Percentiles rank a stretch among this genome's conserved stretches.
phyloP scores from a whole-genome alignment of 2,329 filamentous ascomycete genomes.

The Trichoderma sp. region DNA sequence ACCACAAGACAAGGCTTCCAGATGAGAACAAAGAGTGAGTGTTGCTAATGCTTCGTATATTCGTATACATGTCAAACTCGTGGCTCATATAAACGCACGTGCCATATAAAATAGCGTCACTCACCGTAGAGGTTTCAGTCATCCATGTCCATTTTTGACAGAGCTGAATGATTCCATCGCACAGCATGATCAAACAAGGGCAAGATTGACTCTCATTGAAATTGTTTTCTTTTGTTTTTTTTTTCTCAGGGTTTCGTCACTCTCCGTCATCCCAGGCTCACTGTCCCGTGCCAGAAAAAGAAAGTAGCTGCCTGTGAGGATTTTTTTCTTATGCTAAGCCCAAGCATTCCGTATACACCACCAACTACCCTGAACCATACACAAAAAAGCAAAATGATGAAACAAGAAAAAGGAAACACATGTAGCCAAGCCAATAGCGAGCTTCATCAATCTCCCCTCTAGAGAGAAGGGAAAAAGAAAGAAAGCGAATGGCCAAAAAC shows the following conservation, averaged over 20 bases:
- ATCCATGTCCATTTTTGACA: neutral
- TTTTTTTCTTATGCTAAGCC: neutral
- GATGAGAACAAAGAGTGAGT: neutral
- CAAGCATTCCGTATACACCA: neutral
- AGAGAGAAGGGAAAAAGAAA: neutral
- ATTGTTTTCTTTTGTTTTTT: neutral
- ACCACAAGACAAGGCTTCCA: neutral
- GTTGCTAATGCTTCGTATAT: neutral
- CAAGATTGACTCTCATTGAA: neutral
- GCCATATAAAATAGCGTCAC: neutral
- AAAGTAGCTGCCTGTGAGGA: neutral
- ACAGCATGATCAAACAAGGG: neutral
- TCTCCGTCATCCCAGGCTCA: neutral
- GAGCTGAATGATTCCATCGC: neutral
- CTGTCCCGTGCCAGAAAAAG: neutral
- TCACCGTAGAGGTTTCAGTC: neutral
- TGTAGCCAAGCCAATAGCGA: neutral
- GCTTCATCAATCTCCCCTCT: neutral
- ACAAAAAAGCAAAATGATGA: neutral
- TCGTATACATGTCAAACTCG: neutral
- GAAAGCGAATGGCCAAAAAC: neutral
- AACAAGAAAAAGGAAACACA: neutral
- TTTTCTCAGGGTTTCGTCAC: neutral
- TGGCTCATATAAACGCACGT: neutral
- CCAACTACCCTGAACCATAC: slow-evolving; percentile 6